Evolutionary conservation across 2,329 filamentous ascomycete species (phyloP), one percentile per base, ranked within the genome.

Genomic region (Xylaria sp.): DNA sequence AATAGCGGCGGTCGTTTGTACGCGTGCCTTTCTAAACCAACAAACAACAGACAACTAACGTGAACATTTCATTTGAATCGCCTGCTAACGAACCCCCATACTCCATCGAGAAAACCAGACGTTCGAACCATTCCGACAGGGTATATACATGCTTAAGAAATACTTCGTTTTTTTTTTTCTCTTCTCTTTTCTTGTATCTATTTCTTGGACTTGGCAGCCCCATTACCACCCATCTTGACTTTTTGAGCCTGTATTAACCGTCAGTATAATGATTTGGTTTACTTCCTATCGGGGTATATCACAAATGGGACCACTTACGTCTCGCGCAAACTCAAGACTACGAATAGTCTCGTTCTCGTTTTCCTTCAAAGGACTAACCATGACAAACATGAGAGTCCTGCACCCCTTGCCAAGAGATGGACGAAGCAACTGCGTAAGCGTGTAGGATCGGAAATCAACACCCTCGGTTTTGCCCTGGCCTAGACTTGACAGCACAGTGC

Each of bases 321-420:
- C 98, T 40, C 93, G 97, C 18, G 96, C 96, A 81, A 99, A 99
- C 77, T 96, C 92, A 80, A 99, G 85, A 85, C 94, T 98, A 53
- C 94, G 97, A 78, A 98, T 84, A 2, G 94, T 98, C 85, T 99
- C 96, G 76, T 91, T 92, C 72, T 98, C 84, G 82, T 98, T 96
- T 5, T 90, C 92, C 82, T 97, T 93, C 68, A 98, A 84, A 40
- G 96, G 96, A 74, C 92, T 96, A 65, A 97, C 92, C 94, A 98
- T 98, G 79, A 98, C 93, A 80, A 99, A 97, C 96, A 99, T 99
- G 75, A 99, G 90, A 0, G 96, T 99, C 83, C 98, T 97, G 74
- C 92, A 96, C 80, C 97, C 98, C 18, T 96, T 96, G 3, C 96
- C 95, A 8, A 99, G 85, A 2, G 93, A 97, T 78, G 96, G 97